Evolutionary conservation across 2,329 filamentous ascomycete genomes (phyloP).

Genomic region (Penicillium sp.): DNA sequence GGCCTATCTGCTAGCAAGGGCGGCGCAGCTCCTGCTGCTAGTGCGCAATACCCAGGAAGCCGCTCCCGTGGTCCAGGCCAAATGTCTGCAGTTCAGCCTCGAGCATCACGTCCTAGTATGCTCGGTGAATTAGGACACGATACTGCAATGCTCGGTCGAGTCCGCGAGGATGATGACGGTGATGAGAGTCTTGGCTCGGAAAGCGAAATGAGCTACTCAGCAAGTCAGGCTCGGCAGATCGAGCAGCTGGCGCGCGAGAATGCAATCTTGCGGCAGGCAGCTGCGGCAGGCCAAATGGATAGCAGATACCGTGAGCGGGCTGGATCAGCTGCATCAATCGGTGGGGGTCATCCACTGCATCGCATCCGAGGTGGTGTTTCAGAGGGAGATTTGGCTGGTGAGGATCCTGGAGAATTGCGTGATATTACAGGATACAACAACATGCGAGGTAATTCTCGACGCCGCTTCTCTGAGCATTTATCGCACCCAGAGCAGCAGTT

Average conservation of each 20-base stretch:
- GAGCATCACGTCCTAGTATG: slow-evolving; percentile 63
- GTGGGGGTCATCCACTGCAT: slow-evolving; percentile 36
- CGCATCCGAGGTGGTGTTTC: slow-evolving; percentile 43
- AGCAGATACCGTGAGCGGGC: slow-evolving; percentile 41
- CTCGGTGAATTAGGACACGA: slow-evolving; percentile 49
- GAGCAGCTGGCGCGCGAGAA: slow-evolving; percentile 50
- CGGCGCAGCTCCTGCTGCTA: slow-evolving; percentile 21
- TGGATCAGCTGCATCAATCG: slow-evolving; percentile 40
- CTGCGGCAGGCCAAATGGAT: slow-evolving; percentile 42
- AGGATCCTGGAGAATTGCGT: slow-evolving; percentile 46
- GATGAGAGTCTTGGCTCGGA: slow-evolving; percentile 43
- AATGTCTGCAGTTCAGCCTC: slow-evolving; percentile 71
- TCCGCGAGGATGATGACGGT: slow-evolving; percentile 51
- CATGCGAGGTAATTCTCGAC: slow-evolving; percentile 36
- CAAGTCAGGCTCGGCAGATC: slow-evolving; percentile 45
- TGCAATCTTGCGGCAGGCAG: slow-evolving; percentile 46
- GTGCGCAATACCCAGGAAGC: slow-evolving; percentile 25
- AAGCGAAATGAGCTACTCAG: slow-evolving; percentile 35
- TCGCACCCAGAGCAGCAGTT: slow-evolving; percentile 43
- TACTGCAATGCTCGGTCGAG: slow-evolving; percentile 45
- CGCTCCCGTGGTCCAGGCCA: slow-evolving; percentile 45
- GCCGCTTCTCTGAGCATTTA: slow-evolving; percentile 47
- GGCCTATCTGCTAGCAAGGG: slow-evolving; percentile 35
- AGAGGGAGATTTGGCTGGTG: slow-evolving; percentile 46
- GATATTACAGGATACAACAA: slow-evolving; percentile 41